phyloP scores from a whole-genome alignment of 805 yeast genomes.

The Myxozyma kluyveri region DNA sequence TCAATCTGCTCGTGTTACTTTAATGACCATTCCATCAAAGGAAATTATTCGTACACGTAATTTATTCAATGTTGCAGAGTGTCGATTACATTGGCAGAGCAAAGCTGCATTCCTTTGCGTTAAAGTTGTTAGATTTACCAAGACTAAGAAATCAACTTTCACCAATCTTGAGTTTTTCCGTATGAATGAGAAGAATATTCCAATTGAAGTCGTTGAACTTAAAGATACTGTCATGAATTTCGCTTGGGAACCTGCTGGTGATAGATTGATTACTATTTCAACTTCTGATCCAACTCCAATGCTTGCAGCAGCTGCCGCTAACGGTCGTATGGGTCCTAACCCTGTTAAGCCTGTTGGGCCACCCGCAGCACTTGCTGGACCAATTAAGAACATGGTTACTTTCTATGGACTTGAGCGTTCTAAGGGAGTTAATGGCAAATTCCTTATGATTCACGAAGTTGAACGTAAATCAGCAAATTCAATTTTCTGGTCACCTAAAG shows the following conservation, averaged over 20 bases:
- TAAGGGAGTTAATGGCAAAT: conserved; percentile 51
- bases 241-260: conserved; percentile 95
- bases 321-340: conserved; percentile 16
- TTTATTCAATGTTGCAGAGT: conserved; percentile 89
- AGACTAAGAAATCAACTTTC: conserved; percentile 86
- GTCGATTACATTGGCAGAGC: conserved; percentile 91
- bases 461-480: conserved; percentile 67
- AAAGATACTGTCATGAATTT: conserved; percentile 83
- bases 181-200: conserved; percentile 81
- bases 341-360: conserved; percentile 22
- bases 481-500: conserved; percentile 86
- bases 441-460: conserved; percentile 59
- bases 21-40: conserved; percentile 83
- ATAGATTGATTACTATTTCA: conserved; percentile 78
- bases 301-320: conserved; percentile 52
- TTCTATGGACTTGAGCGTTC: conserved; percentile 79
- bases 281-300: conserved; percentile 46
- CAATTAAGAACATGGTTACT: conserved; percentile 59
- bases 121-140: conserved; percentile 95
- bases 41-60: conserved; percentile 84
- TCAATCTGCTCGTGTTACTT: conserved; percentile 91
- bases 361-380: conserved; percentile 19
- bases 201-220: conserved; percentile 90
- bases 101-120: conserved; percentile 82
- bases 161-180: conserved; percentile 91